phyloP scores from a whole-genome alignment of 2,329 filamentous ascomycete genomes.

The Hypoxylon sp. region DNA sequence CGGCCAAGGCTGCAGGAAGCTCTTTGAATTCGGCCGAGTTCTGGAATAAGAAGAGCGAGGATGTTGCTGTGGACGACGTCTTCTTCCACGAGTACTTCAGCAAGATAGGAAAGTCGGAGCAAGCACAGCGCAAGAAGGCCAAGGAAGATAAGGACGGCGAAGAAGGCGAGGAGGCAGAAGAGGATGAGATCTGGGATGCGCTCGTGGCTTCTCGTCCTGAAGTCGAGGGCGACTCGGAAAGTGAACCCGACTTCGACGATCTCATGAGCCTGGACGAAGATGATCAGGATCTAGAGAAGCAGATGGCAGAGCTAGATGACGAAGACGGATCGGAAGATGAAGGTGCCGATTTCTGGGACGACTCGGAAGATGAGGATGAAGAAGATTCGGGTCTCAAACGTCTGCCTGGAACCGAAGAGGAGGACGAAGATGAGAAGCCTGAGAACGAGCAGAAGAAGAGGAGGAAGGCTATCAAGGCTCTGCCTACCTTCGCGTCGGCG shows the following conservation, averaged over 20 bases:
- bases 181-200: constrained; percentile 91
- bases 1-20: constrained; percentile 46
- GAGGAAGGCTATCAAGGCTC: constrained; percentile 83
- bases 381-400: constrained; percentile 53
- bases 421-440: constrained; percentile 55
- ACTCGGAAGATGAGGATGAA: constrained; percentile 50
- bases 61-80: constrained; percentile 89
- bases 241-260: constrained; percentile 56
- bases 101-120: constrained; percentile 69
- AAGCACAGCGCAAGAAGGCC: constrained; percentile 65
- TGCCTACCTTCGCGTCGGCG: constrained; percentile 91
- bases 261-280: constrained; percentile 53
- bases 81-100: constrained; percentile 99
- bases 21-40: constrained; percentile 86
- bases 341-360: constrained; percentile 48
- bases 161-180: constrained; percentile 65
- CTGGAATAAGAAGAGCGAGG: constrained; percentile 88
- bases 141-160: constrained; percentile 52
- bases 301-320: constrained; percentile 50
- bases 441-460: constrained; percentile 61
- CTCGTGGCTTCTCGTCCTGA: constrained; percentile 84
- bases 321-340: constrained; percentile 55
- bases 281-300: constrained; percentile 60
- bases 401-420: constrained; percentile 52
- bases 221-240: constrained; percentile 70